Conservation (phyloP, 768 basidiomycete genomes). For the Xanthoconium purpureum region DNA sequence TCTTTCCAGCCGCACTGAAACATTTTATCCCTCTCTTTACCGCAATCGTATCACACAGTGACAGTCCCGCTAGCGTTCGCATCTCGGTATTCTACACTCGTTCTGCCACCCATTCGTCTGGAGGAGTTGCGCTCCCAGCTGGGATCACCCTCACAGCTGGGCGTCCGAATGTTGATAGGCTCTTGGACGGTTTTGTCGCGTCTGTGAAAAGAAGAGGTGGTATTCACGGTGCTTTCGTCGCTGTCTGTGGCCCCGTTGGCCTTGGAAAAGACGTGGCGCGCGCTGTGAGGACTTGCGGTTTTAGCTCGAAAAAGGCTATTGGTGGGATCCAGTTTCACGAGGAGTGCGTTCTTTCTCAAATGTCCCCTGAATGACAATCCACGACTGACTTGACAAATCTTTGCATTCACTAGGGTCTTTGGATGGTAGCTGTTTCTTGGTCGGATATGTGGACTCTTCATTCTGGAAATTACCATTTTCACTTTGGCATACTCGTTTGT, state of each 20-base stretch:
- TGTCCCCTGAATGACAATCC: no score
- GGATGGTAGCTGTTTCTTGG: no score
- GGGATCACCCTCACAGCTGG: constrained; percentile 46
- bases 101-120: constrained; percentile 17
- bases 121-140: constrained; percentile 29
- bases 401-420: no score
- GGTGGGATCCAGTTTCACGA: constrained; percentile 41
- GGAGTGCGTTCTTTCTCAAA: constrained; percentile 32
- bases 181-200: constrained; percentile 43
- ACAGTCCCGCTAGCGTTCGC: constrained; percentile 33
- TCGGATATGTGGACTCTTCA: no score
- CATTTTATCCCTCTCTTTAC: constrained; percentile 48
- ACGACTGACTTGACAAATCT: no score
- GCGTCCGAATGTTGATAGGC: constrained; percentile 46
- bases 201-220: constrained; percentile 37
- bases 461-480: no score
- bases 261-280: constrained; percentile 35
- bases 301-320: constrained; percentile 23
- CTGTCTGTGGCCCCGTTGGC: constrained; percentile 40
- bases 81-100: constrained; percentile 61
- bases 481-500: no score
- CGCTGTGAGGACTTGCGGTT: constrained; percentile 30
- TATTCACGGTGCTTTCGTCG: constrained; percentile 36
- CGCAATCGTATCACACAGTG: constrained; percentile 41
- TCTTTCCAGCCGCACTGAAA: constrained; percentile 38